Base-by-base conservation (phyloP, 1,139 yeast genomes). In the Blastobotrys aristatus region DNA sequence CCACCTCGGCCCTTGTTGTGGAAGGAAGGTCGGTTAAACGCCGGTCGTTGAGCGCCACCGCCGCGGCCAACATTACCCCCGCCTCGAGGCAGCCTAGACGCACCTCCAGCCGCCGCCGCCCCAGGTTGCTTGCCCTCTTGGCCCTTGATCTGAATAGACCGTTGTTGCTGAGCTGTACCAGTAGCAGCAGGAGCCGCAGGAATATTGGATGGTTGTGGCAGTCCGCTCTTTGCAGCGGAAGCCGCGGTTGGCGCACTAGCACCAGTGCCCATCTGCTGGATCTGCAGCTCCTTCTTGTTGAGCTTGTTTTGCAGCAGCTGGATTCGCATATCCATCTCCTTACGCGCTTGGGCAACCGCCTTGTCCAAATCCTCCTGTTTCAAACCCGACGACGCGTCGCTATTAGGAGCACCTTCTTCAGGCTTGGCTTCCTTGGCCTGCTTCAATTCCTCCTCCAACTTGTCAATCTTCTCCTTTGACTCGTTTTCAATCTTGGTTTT, bases 251-350 rank as follows among this genome's bases (percentile, higher is more conserved):
- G 10, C 10, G 37, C 21, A 33, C 20, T 11, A 17, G 37, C 13
- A 33, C 13, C 13, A 17, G 24, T 3, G 13, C 16, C 13, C 18
- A 17, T 44, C 46, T 16, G 45, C 11, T 32, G 35, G 10, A 24
- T 24, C 27, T 24, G 27, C n/a, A 17, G 13, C 26, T 30, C 18
- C 20, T 40, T 57, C 53, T 64, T 65, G 16, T 65, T 65, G 14
- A 66, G 52, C 54, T 67, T 68, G 32, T 61, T 53, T 38, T 65
- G 60, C 21, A 69, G 49, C 41, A 70, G 53, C 48, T 58, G 63
- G n/a, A 59, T 56, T 43, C 69, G 63, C 65, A 71, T 63, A 14
- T 60, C 60, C 30, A 58, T 50, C 46, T 62, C 62, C 38, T 55
- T 57, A 32, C 54, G 51, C 8, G 56, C 50, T 22, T 53, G 47